Evolutionary conservation across 1,284 basidiomycete species (phyloP).

Genomic region (Gymnopus androsaceus): DNA sequence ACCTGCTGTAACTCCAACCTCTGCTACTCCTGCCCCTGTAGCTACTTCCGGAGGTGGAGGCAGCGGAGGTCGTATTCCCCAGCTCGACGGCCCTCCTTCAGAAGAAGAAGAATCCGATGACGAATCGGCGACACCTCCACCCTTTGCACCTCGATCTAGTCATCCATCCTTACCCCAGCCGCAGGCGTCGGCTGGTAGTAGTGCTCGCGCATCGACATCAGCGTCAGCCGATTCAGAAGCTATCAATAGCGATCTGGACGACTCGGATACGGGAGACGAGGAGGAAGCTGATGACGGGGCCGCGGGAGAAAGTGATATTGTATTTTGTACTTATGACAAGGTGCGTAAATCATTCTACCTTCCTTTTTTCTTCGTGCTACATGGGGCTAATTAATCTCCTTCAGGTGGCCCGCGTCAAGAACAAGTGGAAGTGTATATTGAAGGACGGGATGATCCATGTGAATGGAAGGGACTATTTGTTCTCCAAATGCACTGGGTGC

Average conservation of each 20-base stretch:
- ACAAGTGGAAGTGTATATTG: constrained; percentile 99
- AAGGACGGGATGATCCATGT: constrained; percentile 98
- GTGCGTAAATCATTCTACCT: constrained; percentile 45
- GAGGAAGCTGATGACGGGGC: constrained; percentile 74
- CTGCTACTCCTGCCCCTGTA: constrained; percentile 20
- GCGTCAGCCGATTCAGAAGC: constrained; percentile 69
- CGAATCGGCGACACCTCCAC: constrained; percentile 57
- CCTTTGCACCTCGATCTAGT: constrained; percentile 62
- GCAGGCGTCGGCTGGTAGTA: constrained; percentile 32
- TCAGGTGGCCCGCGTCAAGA: constrained; percentile 95
- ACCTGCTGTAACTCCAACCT: constrained; percentile 20
- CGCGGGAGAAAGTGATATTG: constrained; percentile 83
- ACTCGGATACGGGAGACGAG: constrained; percentile 83
- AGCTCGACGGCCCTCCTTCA: constrained; percentile 64
- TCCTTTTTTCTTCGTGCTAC: constrained; percentile 4
- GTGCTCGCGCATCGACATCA: too few relatives aligned
- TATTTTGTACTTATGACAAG: constrained; percentile 99
- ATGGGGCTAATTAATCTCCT: constrained; percentile 11
- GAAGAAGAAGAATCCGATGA: constrained; percentile 51
- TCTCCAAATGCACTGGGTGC: constrained; percentile 91
- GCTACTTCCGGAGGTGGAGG: constrained; percentile 16
- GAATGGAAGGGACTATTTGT: constrained; percentile 96
- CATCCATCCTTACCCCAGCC: constrained; percentile 60
- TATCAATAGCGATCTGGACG: constrained; percentile 96
- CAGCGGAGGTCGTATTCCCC: constrained; percentile 53